These are phyloP conservation scores for Clavaria fumosa DNA, from an alignment of 768 basidiomycete genomes.

Conservation along the genomic window DNA sequence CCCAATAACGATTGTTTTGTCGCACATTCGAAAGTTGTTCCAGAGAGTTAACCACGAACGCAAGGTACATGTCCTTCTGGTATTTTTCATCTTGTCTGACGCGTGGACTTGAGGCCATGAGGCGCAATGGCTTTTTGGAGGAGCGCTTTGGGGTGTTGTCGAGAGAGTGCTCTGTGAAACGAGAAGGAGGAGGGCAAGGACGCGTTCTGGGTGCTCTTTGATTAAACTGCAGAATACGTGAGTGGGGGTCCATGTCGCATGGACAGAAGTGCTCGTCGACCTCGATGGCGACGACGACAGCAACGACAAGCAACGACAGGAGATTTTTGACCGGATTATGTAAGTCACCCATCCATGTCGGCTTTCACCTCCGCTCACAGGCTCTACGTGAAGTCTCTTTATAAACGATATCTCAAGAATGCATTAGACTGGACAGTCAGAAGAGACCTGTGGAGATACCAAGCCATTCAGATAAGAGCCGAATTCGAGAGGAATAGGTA, in stretches of 20 bases:
- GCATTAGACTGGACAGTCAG: conserved; percentile 82
- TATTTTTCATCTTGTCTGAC: conserved; percentile 65
- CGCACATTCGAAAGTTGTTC: conserved; percentile 56
- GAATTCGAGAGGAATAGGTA: conserved; percentile 90
- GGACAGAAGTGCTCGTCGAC: neutral
- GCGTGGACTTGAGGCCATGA: conserved; percentile 66
- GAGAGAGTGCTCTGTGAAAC: conserved; percentile 31
- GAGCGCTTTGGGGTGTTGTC: conserved; percentile 28
- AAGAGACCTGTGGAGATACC: conserved; percentile 72
- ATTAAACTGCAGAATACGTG: conserved; percentile 60
- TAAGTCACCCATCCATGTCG: conserved; percentile 37
- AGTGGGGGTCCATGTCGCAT: conserved; percentile 59
- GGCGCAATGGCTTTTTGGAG: conserved; percentile 26
- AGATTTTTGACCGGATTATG: too few relatives aligned
- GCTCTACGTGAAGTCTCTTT: conserved; percentile 82
- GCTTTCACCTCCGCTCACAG: conserved; percentile 64
- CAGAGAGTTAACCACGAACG: conserved; percentile 69
- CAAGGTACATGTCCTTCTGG: conserved; percentile 70
- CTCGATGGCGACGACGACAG: neutral
- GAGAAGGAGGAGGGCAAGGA: conserved; percentile 30
- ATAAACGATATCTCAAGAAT: conserved; percentile 76
- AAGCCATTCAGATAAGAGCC: conserved; percentile 77
- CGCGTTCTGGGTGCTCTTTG: conserved; percentile 55
- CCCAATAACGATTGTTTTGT: too few relatives aligned
- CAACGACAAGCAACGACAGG: conserved; percentile 24